These are phyloP conservation scores for Wolfiporia cocos DNA, from an alignment of 1,284 basidiomycete genomes.

Conservation along the genomic window DNA sequence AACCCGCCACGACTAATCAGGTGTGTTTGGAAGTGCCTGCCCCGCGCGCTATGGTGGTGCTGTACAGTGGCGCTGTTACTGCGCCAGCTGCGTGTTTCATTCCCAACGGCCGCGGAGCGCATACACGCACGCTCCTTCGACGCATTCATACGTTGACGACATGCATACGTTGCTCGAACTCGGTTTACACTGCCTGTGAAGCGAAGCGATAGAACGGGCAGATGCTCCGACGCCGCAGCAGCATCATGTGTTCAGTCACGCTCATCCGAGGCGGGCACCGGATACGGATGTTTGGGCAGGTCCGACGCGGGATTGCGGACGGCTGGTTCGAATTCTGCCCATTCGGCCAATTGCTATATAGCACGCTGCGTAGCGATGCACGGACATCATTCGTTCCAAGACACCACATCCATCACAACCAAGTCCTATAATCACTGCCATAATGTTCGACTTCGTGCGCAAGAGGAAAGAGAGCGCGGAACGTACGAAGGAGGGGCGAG, in stretches of 20 bases:
- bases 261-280: constrained; percentile 1
- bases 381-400: too few species aligned
- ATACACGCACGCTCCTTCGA: too few species aligned
- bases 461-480: constrained; percentile 7
- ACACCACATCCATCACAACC: not conserved
- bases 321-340: constrained; percentile 5
- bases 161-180: too few species aligned
- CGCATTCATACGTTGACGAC: too few species aligned
- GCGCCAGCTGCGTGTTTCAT: too few species aligned
- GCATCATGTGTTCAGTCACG: constrained; percentile 8
- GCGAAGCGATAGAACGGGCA: too few species aligned
- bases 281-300: constrained; percentile 5
- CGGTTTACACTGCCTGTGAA: too few species aligned
- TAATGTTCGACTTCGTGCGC: constrained; percentile 17
- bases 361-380: not conserved
- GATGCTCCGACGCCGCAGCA: constrained; percentile 4
- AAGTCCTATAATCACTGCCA: constrained; percentile 1
- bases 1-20: too few species aligned
- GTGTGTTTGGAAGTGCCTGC: too few species aligned
- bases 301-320: constrained; percentile 6
- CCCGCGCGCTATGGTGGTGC: too few species aligned
- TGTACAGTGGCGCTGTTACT: too few species aligned
- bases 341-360: constrained; percentile 1
- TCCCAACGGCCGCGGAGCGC: too few species aligned
- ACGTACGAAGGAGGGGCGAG: not conserved